These are phyloP conservation scores for Russula olivacea DNA, from an alignment of 768 basidiomycete genomes.

Conservation along the genomic window DNA sequence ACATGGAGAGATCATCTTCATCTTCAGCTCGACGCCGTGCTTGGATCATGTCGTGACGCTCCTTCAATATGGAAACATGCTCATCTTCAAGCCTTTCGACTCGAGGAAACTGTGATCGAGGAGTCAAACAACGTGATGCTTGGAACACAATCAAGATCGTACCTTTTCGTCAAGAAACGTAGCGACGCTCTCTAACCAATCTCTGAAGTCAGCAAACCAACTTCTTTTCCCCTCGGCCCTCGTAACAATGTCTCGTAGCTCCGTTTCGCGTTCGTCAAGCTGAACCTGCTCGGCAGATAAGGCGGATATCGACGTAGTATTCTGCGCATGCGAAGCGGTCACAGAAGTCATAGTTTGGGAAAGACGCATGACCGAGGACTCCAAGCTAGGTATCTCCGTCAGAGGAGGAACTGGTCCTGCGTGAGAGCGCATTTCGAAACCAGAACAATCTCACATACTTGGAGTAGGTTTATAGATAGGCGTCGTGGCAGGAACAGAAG, in stretches of 20 bases:
- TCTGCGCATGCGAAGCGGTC: constrained; percentile 61
- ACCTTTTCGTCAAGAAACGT: constrained; percentile 90
- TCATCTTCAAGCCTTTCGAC: constrained; percentile 77
- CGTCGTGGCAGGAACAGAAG: constrained; percentile 39
- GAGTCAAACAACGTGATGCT: constrained; percentile 13
- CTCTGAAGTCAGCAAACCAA: constrained; percentile 74
- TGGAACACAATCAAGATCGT: constrained; percentile 10
- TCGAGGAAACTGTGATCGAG: constrained; percentile 54
- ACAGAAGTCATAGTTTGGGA: constrained; percentile 53
- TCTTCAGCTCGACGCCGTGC: constrained; percentile 70
- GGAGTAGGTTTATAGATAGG: constrained; percentile 62
- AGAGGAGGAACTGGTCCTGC: constrained; percentile 53
- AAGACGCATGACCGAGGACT: constrained; percentile 53
- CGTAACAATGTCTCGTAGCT: constrained; percentile 69
- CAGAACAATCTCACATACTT: constrained; percentile 44
- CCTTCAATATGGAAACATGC: constrained; percentile 63
- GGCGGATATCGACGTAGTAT: constrained; percentile 49
- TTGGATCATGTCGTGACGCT: constrained; percentile 62
- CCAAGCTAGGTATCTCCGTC: constrained; percentile 59
- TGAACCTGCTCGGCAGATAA: constrained; percentile 59
- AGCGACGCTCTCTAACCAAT: constrained; percentile 78
- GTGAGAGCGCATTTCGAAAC: constrained; percentile 17
- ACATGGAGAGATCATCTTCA: constrained; percentile 68
- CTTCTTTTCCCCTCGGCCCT: constrained; percentile 71
- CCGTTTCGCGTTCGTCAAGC: constrained; percentile 60